These are phyloP conservation scores for Magnaporthiopsis rhizophila DNA, from an alignment of 2,329 filamentous ascomycete genomes.

Conservation along the genomic window DNA sequence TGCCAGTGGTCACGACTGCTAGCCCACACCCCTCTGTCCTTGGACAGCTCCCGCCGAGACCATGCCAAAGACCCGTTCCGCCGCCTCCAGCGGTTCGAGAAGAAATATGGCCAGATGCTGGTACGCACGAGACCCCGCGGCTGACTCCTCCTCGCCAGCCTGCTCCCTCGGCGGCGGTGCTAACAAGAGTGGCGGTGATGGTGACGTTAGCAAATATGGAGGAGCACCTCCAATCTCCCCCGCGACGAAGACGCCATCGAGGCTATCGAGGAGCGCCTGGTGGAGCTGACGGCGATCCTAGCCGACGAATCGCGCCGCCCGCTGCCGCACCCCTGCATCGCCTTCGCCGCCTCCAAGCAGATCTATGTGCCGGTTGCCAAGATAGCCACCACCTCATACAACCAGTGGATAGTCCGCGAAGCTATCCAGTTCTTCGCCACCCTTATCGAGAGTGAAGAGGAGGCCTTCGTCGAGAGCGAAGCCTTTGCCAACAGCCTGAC, in stretches of 20 bases:
- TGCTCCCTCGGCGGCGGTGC: neutral
- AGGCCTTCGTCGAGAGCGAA: constrained; percentile 82
- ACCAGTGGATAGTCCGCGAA: constrained; percentile 78
- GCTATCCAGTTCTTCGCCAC: constrained; percentile 83
- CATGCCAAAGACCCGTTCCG: constrained; percentile 54
- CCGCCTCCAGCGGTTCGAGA: constrained; percentile 58
- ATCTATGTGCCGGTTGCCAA: constrained; percentile 86
- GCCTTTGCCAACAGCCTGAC: constrained; percentile 82
- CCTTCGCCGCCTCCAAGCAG: constrained; percentile 77
- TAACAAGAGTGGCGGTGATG: neutral
- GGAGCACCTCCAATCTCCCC: constrained; percentile 51
- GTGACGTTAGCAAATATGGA: constrained; percentile 45
- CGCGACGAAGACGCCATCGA: constrained; percentile 55
- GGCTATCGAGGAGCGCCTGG: constrained; percentile 52
- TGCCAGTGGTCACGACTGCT: constrained; percentile 59
- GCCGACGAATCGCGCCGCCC: constrained; percentile 84
- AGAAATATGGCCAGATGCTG: constrained; percentile 55
- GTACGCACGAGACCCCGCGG: constrained; percentile 28
- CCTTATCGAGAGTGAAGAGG: constrained; percentile 92
- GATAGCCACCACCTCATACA: constrained; percentile 76
- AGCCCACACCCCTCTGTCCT: constrained; percentile 51
- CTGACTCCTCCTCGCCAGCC: neutral
- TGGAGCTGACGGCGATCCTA: constrained; percentile 63
- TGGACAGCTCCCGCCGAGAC: constrained; percentile 48
- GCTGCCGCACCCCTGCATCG: constrained; percentile 83